Evolutionary conservation across 2,329 filamentous ascomycete genomes (phyloP).

Genomic region (Davidsoniella virescens): DNA sequence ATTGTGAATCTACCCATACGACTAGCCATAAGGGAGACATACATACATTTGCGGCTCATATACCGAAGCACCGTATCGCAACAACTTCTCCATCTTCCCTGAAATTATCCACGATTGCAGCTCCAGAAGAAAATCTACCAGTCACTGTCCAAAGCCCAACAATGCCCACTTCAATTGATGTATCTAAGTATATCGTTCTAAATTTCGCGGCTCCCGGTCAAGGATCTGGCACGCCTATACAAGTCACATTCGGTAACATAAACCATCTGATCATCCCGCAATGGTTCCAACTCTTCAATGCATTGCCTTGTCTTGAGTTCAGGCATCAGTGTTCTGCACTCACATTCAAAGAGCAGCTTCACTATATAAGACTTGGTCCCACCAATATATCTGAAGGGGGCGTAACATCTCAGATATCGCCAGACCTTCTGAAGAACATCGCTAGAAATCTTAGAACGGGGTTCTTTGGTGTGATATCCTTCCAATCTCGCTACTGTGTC

Average conservation of each 20-base stretch:
- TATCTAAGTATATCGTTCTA: neutral
- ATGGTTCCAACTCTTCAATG: constrained; percentile 19
- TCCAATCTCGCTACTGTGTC: constrained; percentile 19
- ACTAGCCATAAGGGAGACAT: neutral
- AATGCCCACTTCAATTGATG: neutral
- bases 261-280: neutral
- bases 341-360: constrained; percentile 17
- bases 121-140: too few species aligned
- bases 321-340: constrained; percentile 21
- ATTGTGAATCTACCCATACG: constrained; percentile 2
- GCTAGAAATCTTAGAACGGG: constrained; percentile 22
- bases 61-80: neutral
- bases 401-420: constrained; percentile 9
- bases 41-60: neutral
- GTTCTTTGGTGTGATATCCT: constrained; percentile 23
- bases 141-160: too few species aligned
- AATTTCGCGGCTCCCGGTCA: neutral
- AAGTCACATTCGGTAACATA: constrained; percentile 3
- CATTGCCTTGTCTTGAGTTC: constrained; percentile 19
- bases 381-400: constrained; percentile 12
- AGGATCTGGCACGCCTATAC: neutral
- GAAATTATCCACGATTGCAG: neutral
- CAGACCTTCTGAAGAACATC: constrained; percentile 17
- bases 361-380: neutral
- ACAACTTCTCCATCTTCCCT: neutral